A percentile compares a stretch with the other conserved stretches of the same genome.
Evolutionary conservation across 805 yeast genomes (phyloP).

Genomic region (Ogataea naganishii): DNA sequence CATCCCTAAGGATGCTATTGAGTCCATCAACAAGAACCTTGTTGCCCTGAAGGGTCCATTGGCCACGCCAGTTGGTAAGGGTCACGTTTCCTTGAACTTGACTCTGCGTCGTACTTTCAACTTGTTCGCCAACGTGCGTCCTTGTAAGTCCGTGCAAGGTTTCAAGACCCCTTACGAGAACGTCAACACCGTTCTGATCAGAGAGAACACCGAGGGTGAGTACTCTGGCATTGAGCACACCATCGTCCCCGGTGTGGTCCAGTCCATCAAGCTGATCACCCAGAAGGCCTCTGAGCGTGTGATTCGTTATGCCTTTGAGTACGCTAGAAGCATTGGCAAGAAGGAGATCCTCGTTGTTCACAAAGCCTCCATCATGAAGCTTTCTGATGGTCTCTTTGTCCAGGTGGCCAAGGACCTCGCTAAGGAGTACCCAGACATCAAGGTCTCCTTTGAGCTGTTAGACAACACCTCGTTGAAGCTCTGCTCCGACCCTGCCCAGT

Average conservation of each 20-base stretch:
- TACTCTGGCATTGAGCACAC: conserved; percentile 99
- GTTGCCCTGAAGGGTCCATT: conserved; percentile 97
- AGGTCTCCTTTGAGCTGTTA: conserved; percentile 76
- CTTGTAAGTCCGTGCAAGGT: conserved; percentile 89
- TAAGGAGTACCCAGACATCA: conserved; percentile 86
- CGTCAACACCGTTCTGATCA: conserved; percentile 91
- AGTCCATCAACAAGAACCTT: conserved; percentile 83
- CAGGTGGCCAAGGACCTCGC: conserved; percentile 84
- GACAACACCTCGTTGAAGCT: conserved; percentile 92
- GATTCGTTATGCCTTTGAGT: conserved; percentile 93
- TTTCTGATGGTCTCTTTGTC: conserved; percentile 95
- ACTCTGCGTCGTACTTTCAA: conserved; percentile 96
- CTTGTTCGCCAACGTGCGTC: conserved; percentile 95
- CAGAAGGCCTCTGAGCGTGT: conserved; percentile 94
- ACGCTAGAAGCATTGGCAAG: conserved; percentile 83
- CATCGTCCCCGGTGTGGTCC: conserved; percentile 97
- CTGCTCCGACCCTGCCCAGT: conserved; percentile 82
- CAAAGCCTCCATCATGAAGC: conserved; percentile 97
- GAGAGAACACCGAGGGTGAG: conserved; percentile 99
- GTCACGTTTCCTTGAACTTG: conserved; percentile 95
- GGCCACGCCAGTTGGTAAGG: conserved; percentile 98
- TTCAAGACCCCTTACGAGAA: conserved; percentile 83
- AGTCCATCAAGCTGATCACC: conserved; percentile 95
- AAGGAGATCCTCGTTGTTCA: conserved; percentile 90
- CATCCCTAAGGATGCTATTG: conserved; percentile 86